Percentiles rank a stretch among this genome's conserved stretches.
Conservation (phyloP, 108 stramenopile species). For the Conticribra weissflogii region DNA sequence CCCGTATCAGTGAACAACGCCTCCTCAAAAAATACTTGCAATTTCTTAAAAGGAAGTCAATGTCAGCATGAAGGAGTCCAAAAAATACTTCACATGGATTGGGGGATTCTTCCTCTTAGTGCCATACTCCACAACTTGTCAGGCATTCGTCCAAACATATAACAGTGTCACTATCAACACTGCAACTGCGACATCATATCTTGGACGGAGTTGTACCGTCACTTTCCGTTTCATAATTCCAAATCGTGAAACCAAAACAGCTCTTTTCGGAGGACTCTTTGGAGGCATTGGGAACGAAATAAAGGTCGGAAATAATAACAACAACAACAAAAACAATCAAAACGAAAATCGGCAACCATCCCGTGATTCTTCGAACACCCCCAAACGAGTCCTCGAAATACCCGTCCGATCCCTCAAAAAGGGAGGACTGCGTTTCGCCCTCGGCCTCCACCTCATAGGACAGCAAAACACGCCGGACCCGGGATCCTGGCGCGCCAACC, state of each 20-base stretch:
- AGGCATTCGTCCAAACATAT: not conserved
- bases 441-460: conserved; percentile 71
- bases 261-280: conserved; percentile 18
- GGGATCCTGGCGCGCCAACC: conserved; percentile 59
- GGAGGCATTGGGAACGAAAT: conserved; percentile 6
- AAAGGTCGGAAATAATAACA: too few species aligned
- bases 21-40: too few species aligned
- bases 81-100: too few species aligned
- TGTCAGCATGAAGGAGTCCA: too few species aligned
- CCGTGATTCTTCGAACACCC: too few species aligned
- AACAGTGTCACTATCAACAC: too few species aligned
- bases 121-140: not conserved
- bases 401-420: conserved; percentile 65
- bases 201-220: not conserved
- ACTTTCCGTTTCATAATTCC: not conserved
- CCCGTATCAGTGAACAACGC: too few species aligned
- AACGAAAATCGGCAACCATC: too few species aligned
- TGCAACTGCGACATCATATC: not conserved
- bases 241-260: not conserved
- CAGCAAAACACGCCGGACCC: conserved; percentile 68
- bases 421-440: conserved; percentile 69
- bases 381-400: conserved; percentile 29
- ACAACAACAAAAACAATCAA: too few species aligned
- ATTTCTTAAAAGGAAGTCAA: too few species aligned
- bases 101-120: conserved; percentile 5